Evolutionary conservation across 1,139 yeast species (phyloP).

Genomic region (Debaryomyces subglobosus): DNA sequence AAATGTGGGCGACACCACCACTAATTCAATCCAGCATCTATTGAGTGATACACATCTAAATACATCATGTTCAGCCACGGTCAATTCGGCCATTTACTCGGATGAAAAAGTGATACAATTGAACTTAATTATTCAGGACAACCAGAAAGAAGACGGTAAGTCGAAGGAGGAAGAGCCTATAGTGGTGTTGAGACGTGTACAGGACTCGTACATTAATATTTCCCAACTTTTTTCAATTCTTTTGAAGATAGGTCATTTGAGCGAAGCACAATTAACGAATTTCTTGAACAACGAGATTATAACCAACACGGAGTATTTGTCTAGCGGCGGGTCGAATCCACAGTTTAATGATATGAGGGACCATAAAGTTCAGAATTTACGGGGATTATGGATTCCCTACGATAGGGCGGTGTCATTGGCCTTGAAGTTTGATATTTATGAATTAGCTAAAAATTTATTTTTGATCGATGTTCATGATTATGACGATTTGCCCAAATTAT

Average conservation of each 20-base stretch:
- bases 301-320: constrained; percentile 32
- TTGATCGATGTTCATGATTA: constrained; percentile 51
- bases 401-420: constrained; percentile 48
- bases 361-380: constrained; percentile 28
- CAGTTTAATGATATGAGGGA: constrained; percentile 34
- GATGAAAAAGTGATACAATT: constrained; percentile 47
- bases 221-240: constrained; percentile 42
- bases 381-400: constrained; percentile 50
- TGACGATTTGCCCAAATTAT: constrained; percentile 37
- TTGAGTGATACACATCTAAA: constrained; percentile 41
- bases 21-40: constrained; percentile 43
- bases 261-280: constrained; percentile 28
- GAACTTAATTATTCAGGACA: constrained; percentile 13
- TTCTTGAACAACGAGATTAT: constrained; percentile 40
- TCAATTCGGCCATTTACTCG: constrained; percentile 39
- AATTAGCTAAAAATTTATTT: constrained; percentile 40
- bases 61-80: constrained; percentile 22
- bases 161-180: constrained; percentile 17
- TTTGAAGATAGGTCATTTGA: constrained; percentile 30
- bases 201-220: constrained; percentile 48
- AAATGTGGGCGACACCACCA: constrained; percentile 47
- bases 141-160: constrained; percentile 1
- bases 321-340: constrained; percentile 24
- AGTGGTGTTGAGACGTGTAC: constrained; percentile 43
- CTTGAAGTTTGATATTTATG: constrained; percentile 46